These are phyloP conservation scores for Blastomyces parvus DNA, from an alignment of 2,329 filamentous ascomycete genomes.

Conservation along the genomic window DNA sequence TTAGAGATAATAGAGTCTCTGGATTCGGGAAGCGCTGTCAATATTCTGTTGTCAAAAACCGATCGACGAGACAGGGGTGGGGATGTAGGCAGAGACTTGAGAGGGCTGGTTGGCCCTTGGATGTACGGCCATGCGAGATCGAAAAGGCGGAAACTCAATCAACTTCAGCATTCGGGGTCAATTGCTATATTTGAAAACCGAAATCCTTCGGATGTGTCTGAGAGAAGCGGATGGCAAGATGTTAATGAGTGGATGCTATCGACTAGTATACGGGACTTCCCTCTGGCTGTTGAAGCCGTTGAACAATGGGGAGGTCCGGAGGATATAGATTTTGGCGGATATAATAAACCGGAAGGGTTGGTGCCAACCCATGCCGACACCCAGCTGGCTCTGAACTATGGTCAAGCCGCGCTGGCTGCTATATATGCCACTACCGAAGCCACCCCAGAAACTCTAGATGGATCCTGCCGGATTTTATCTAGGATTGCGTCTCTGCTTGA, in stretches of 20 bases:
- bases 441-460: slow-evolving; percentile 38
- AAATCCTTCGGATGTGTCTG: slow-evolving; percentile 12
- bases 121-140: slow-evolving; percentile 48
- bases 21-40: slow-evolving; percentile 43
- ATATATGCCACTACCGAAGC: slow-evolving; percentile 46
- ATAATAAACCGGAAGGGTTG: slow-evolving; percentile 34
- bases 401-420: slow-evolving; percentile 50
- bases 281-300: slow-evolving; percentile 42
- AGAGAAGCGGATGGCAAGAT: slow-evolving; percentile 44
- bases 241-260: slow-evolving; percentile 52
- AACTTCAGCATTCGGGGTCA: slow-evolving; percentile 21
- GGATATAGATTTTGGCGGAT: slow-evolving; percentile 51
- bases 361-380: slow-evolving; percentile 34
- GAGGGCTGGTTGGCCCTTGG: slow-evolving; percentile 53
- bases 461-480: slow-evolving; percentile 41
- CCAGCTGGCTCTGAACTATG: slow-evolving; percentile 37
- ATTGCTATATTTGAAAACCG: slow-evolving; percentile 19
- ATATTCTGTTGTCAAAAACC: slow-evolving; percentile 43
- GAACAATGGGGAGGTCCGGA: slow-evolving; percentile 51
- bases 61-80: slow-evolving; percentile 26
- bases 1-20: slow-evolving; percentile 46
- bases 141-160: slow-evolving; percentile 44
- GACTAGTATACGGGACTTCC: slow-evolving; percentile 43
- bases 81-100: slow-evolving; percentile 45
- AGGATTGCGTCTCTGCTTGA: slow-evolving; percentile 44